Percentiles rank a stretch among this genome's conserved stretches.
phyloP scores from a whole-genome alignment of 1,284 basidiomycete genomes.

The Inonotus obliquus region DNA sequence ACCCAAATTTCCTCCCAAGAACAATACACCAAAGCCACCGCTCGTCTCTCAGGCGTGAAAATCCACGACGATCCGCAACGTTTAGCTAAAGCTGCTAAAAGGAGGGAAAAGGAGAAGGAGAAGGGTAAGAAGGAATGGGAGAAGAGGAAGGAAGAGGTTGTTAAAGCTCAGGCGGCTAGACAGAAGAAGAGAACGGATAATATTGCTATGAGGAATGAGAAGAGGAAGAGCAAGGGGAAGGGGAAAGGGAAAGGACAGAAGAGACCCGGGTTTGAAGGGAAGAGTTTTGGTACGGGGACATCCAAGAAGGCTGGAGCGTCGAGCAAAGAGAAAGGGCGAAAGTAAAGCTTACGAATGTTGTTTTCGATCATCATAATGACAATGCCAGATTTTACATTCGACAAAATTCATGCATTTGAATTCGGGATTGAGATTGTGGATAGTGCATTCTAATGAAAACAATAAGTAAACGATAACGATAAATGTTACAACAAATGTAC shows the following conservation, averaged over 20 bases:
- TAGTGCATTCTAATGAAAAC: background rate
- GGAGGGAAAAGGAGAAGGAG: conserved; percentile 82
- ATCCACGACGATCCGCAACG: conserved; percentile 77
- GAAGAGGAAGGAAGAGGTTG: conserved; percentile 75
- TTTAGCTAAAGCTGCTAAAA: conserved; percentile 87
- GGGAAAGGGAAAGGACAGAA: conserved; percentile 54
- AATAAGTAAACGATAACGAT: background rate
- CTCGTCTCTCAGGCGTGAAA: conserved; percentile 81
- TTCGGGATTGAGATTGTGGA: background rate
- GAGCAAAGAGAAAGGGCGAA: conserved; percentile 13
- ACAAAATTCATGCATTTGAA: background rate
- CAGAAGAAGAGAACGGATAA: conserved; percentile 90
- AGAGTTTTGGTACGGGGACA: conserved; percentile 58
- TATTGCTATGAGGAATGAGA: conserved; percentile 76
- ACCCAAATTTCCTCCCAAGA: conserved; percentile 73
- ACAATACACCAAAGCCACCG: conserved; percentile 83
- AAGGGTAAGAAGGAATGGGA: conserved; percentile 85
- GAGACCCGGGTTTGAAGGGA: conserved; percentile 80
- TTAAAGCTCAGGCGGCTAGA: conserved; percentile 69
- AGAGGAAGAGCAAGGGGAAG: conserved; percentile 66
- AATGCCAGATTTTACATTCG: background rate
- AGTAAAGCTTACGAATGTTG: background rate
- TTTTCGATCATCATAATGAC: background rate
- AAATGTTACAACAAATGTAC: background rate
- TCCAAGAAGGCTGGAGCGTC: conserved; percentile 33